Evolutionary conservation across 1,284 basidiomycete species (phyloP), one percentile per base, ranked within the genome.

Genomic region (Marasmius oreades): DNA sequence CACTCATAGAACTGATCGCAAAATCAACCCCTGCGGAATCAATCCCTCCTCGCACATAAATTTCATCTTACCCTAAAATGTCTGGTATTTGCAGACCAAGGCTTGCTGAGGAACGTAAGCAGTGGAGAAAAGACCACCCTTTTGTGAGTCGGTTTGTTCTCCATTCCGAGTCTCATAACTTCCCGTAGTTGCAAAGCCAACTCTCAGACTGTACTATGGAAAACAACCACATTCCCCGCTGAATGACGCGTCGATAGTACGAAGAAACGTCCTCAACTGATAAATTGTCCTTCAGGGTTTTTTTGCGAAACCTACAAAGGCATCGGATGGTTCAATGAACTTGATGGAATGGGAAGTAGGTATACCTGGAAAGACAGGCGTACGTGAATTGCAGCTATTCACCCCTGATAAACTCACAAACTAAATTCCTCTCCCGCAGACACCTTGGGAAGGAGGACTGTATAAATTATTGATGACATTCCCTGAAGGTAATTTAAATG

Each of bases 81-180:
- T 84, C 92, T 61, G 84, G 91, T 60, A 88, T 95, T 64, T 89
- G 93, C 70, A 81, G 92, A 68, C 85, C 88, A 39, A 85, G 94
- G 66, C 80, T 97, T 18, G 85, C 95, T 34, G 97, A 99, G 74
- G 97, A 99, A 75, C 86, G 97, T 67, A 99, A 99, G 76, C 93
- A 97, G 67, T 99, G 97, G 97, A 78, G 97, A 61, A 98, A 96
- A 72, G 97, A 99, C 67, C 97, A 99, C 74, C 97, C 97, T 50
- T 98, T 97, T 67, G 96, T 98, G 73, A 73, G 94, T 85, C 42
- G 56, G 12, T 51, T 36, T 55, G 43, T 42, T 59, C 24, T 58
- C 43, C 23, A 52, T 55, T 42, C 18, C 20, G 10, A 46, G 18
- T 31, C 28, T 31, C 28, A 31, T 10, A 31, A 10, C 10, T 10